Conservation (phyloP, 192 early-diverging fungal genomes). For the Coemansia sp. region DNA sequence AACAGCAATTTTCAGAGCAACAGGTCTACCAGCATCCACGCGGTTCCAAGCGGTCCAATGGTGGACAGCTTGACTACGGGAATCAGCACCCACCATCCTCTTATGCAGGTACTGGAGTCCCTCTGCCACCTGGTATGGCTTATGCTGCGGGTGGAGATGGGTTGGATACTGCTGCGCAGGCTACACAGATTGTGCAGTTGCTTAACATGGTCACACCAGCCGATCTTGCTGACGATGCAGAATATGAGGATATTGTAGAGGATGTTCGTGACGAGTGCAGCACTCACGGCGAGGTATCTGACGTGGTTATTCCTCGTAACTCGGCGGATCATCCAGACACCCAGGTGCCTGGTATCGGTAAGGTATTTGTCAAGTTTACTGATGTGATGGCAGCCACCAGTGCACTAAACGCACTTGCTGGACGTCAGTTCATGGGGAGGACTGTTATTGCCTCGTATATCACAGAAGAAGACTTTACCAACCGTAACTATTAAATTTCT, state of each 20-base stretch:
- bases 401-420: conserved; percentile 81
- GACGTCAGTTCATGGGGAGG: conserved; percentile 88
- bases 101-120: conserved; percentile 1
- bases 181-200: conserved; percentile 81
- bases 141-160: conserved; percentile 35
- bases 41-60: neutral
- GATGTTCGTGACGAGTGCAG: conserved; percentile 88
- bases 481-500: conserved; percentile 59
- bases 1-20: conserved; percentile 33
- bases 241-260: conserved; percentile 87
- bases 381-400: conserved; percentile 58
- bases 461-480: conserved; percentile 68
- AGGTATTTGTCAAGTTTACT: conserved; percentile 86
- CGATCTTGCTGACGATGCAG: conserved; percentile 81
- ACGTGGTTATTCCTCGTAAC: conserved; percentile 84
- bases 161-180: conserved; percentile 34
- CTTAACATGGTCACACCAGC: conserved; percentile 92
- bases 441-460: conserved; percentile 89
- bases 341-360: conserved; percentile 73
- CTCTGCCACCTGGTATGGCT: conserved; percentile 24
- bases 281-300: conserved; percentile 79
- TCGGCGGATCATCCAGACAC: conserved; percentile 33
- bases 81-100: conserved; percentile 7
- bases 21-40: conserved; percentile 9
- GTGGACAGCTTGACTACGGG: conserved; percentile 18